Percentiles rank a stretch among this genome's conserved stretches.
phyloP scores from a whole-genome alignment of 176 grass and related monocot genomes.

The Stipa capillata region DNA sequence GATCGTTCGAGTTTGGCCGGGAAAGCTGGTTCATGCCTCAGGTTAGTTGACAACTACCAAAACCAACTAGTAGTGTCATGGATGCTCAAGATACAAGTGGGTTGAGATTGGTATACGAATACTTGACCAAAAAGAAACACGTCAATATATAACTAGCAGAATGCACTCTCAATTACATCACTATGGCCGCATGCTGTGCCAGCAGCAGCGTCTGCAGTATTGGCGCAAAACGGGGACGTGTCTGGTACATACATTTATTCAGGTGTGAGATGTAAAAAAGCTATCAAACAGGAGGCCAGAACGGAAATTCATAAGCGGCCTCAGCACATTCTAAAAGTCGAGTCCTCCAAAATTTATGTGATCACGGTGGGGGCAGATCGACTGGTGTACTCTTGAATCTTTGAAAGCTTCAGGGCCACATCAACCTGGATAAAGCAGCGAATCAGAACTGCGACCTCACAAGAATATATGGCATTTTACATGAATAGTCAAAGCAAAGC shows the following conservation, averaged over 20 bases:
- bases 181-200: slow-evolving; percentile 10
- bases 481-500: neutral
- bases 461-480: neutral
- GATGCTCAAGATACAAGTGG: neutral
- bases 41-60: no score
- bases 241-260: slow-evolving; percentile 38
- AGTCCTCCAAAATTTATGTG: slow-evolving; percentile 63
- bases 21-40: neutral
- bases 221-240: neutral
- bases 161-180: slow-evolving; percentile 6
- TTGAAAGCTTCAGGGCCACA: slow-evolving; percentile 78
- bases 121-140: neutral
- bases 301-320: neutral
- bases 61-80: neutral
- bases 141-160: slow-evolving; percentile 3
- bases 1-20: no score
- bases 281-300: slow-evolving; percentile 27
- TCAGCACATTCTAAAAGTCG: slow-evolving; percentile 12
- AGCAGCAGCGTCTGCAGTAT: neutral
- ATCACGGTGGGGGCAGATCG: slow-evolving; percentile 89
- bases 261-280: neutral
- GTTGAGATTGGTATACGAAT: neutral
- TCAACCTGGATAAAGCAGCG: slow-evolving; percentile 35
- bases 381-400: slow-evolving; percentile 80
- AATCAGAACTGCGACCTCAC: neutral